Base-by-base conservation (phyloP, 352 stramenopile genomes). In the Pythium folliculosum region DNA sequence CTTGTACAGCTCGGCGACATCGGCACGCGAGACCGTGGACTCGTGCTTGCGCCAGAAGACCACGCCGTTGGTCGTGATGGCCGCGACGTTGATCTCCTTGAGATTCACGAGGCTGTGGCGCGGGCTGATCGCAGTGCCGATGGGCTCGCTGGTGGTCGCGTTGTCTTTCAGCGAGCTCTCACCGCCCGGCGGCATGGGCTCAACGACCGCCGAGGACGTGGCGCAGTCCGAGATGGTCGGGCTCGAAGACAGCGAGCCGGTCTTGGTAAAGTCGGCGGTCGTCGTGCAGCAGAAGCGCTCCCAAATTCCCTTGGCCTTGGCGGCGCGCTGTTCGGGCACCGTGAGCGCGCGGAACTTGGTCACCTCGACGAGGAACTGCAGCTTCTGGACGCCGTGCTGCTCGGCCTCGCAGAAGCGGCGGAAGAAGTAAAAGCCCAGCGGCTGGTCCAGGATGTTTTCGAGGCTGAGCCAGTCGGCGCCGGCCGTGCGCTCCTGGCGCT, bases 371-470 rank as follows among this genome's bases (percentile, higher is more conserved):
- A 93, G 59, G 30, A 93, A 91, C 54, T 85, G 70, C 10, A 93
- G 65, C 50, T 91, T 91, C 21, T 75, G 55, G 25, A 79, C 76
- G 25, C 80, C 81, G 25, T 87, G 83, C 65, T 88, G 78, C 61
- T 94, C 82, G 22, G 77, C 70, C 44, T 91, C 80, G 60, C 86
- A 92, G 69, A 90, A 91, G 2, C 84, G 79, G 1, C 81, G 76
- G 55, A 94, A 84, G 48, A 94, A 90, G 67, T 94, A 94, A 48
- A 91, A 91, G 2, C 86, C 86, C 12, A 94, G 65, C n/a, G 86
- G 82, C 63, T 89, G 81, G 27, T 89, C 75, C n/a, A 94, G 68
- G 56, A 92, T 69, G 58, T 82, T 88, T 61, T 94, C 86, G 16
- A 94, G 72, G 0, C 55, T 69, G 30, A 92, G 80, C 84, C 82